phyloP scores from a whole-genome alignment of 495 filamentous ascomycete species.

The Penicilliopsis zonata region DNA sequence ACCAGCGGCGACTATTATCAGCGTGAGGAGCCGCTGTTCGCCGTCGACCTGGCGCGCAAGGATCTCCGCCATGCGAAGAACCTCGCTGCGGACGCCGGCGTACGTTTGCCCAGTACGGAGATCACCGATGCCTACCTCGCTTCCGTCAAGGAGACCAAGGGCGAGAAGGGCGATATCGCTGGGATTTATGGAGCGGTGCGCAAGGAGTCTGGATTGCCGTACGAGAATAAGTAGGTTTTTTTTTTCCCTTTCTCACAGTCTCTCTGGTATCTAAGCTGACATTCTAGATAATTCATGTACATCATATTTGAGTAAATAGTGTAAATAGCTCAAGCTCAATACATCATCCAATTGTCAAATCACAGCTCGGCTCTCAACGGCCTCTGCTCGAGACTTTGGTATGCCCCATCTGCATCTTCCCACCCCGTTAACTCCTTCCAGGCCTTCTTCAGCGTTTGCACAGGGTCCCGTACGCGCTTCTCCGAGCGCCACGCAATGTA shows the following conservation, averaged over 20 bases:
- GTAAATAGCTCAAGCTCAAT: too few species aligned
- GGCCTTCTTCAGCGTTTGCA: background rate
- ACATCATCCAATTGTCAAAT: background rate
- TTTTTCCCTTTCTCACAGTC: background rate
- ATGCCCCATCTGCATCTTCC: too few species aligned
- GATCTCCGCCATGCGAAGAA: constrained; percentile 65
- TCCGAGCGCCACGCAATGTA: constrained; percentile 17
- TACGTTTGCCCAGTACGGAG: constrained; percentile 50
- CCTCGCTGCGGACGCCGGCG: constrained; percentile 51
- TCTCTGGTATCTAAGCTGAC: too few species aligned
- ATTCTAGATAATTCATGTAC: too few species aligned
- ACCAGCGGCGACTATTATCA: constrained; percentile 59
- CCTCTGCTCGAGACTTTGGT: too few species aligned
- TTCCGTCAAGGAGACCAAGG: constrained; percentile 58
- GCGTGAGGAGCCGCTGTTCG: constrained; percentile 67
- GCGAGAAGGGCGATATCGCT: constrained; percentile 69
- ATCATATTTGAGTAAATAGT: too few species aligned
- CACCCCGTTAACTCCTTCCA: constrained; percentile 1
- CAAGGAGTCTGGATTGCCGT: constrained; percentile 57
- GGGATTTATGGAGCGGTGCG: constrained; percentile 72
- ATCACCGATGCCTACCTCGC: constrained; percentile 56
- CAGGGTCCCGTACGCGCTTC: constrained; percentile 3
- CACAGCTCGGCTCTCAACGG: background rate
- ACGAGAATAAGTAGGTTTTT: constrained; percentile 36
- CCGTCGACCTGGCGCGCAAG: constrained; percentile 78